Conservation (phyloP, 108 stramenopile species). For the Parietichytrium sp. region DNA sequence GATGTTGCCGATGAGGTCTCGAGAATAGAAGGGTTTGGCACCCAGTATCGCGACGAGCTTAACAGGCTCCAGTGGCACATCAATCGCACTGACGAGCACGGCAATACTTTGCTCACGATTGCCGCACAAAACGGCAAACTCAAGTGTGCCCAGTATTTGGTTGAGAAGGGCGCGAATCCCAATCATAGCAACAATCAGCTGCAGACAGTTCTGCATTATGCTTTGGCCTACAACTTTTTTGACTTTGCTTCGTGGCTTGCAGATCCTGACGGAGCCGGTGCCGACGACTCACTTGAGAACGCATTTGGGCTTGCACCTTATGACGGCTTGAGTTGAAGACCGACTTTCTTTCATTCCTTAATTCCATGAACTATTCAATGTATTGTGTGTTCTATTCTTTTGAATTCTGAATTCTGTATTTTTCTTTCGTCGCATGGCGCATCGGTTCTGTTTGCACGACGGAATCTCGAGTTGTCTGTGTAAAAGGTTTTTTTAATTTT, state of each 20-base stretch:
- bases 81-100: conserved; percentile 74
- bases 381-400: not conserved
- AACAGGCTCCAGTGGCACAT: conserved; percentile 69
- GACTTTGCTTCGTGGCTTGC: conserved; percentile 73
- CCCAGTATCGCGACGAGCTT: conserved; percentile 68
- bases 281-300: conserved; percentile 67
- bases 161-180: conserved; percentile 76
- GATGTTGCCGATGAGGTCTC: conserved; percentile 60
- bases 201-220: conserved; percentile 77
- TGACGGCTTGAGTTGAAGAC: no score
- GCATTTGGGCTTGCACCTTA: conserved; percentile 69
- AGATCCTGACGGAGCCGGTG: conserved; percentile 52
- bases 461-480: conserved; percentile 65
- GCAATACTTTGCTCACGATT: conserved; percentile 73
- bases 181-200: conserved; percentile 81
- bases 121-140: conserved; percentile 76
- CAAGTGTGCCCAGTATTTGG: conserved; percentile 66
- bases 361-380: not conserved
- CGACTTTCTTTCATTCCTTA: no score
- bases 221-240: conserved; percentile 77
- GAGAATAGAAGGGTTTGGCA: conserved; percentile 68
- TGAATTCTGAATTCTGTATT: no score
- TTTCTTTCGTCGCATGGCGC: conserved; percentile 54
- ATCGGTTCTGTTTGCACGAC: conserved; percentile 61
- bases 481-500: conserved; percentile 67